Percentiles rank a stretch among this genome's conserved stretches.
These are phyloP conservation scores for Candida sp. DNA, from an alignment of 1,139 yeast species.

Conservation along the genomic window DNA sequence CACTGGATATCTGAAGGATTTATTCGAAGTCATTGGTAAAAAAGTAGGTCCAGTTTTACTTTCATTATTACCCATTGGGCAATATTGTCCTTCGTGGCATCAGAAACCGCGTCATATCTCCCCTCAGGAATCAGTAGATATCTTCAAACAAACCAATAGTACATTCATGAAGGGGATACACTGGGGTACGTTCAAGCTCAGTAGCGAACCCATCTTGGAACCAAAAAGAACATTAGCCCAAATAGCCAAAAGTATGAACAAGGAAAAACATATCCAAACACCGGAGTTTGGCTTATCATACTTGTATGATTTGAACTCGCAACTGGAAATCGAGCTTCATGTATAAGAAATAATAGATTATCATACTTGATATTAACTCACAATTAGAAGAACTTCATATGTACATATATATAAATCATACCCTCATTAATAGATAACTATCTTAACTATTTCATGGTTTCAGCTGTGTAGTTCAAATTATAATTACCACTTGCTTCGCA, in stretches of 20 bases:
- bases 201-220: constrained; percentile 84
- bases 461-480: too few relatives aligned
- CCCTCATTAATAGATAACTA: too few relatives aligned
- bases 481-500: too few relatives aligned
- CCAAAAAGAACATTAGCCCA: constrained; percentile 50
- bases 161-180: constrained; percentile 79
- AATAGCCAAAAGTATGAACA: constrained; percentile 13
- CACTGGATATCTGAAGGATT: constrained; percentile 77
- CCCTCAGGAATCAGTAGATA: constrained; percentile 71
- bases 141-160: constrained; percentile 62
- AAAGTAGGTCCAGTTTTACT: constrained; percentile 63
- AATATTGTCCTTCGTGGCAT: constrained; percentile 95
- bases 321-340: constrained; percentile 11
- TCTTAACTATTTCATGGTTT: too few relatives aligned
- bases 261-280: constrained; percentile 17
- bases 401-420: too few relatives aligned
- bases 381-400: too few relatives aligned
- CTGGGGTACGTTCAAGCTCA: constrained; percentile 92
- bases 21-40: constrained; percentile 62
- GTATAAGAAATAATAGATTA: too few relatives aligned
- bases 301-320: constrained; percentile 23
- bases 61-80: constrained; percentile 89
- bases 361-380: too few relatives aligned
- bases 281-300: constrained; percentile 46
- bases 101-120: constrained; percentile 85